Conservation (phyloP, 2,329 filamentous ascomycete species). For the Claviceps fusiformis region DNA sequence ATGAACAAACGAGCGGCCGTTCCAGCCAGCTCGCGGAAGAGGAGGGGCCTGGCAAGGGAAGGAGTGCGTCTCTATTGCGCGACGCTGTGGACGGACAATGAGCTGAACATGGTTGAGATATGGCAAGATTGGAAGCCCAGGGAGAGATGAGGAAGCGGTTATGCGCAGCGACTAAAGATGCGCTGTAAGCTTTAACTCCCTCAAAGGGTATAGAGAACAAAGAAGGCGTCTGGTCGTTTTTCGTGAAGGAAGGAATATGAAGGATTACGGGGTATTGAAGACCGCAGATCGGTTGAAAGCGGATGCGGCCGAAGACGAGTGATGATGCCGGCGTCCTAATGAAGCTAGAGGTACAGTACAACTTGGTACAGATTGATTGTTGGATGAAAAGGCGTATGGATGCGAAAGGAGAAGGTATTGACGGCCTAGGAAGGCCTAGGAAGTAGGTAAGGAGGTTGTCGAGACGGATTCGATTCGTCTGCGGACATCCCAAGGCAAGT, state of each 20-base stretch:
- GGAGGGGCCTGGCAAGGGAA: neutral
- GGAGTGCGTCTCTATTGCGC: slow-evolving; percentile 20
- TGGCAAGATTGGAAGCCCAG: neutral
- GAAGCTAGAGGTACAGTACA: neutral
- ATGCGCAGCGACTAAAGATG: neutral
- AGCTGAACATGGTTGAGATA: slow-evolving; percentile 17
- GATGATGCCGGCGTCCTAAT: neutral
- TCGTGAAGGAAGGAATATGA: neutral
- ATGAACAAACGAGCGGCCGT: slow-evolving; percentile 10
- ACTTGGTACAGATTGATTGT: neutral
- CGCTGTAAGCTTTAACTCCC: neutral
- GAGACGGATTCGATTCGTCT: neutral
- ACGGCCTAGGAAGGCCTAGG: neutral
- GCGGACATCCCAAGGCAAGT: neutral
- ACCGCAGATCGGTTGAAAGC: neutral
- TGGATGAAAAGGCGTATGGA: neutral
- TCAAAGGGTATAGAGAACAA: neutral
- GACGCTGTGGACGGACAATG: slow-evolving; percentile 8
- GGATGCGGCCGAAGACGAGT: neutral
- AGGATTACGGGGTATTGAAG: neutral
- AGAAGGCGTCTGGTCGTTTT: neutral
- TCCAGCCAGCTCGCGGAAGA: slow-evolving; percentile 16
- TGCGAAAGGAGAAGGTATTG: neutral
- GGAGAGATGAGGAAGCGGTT: neutral
- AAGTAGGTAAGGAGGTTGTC: neutral